These are phyloP conservation scores for Schizonepeta tenuifolia DNA, from an alignment of 257 asterid genomes.

Conservation along the genomic window DNA sequence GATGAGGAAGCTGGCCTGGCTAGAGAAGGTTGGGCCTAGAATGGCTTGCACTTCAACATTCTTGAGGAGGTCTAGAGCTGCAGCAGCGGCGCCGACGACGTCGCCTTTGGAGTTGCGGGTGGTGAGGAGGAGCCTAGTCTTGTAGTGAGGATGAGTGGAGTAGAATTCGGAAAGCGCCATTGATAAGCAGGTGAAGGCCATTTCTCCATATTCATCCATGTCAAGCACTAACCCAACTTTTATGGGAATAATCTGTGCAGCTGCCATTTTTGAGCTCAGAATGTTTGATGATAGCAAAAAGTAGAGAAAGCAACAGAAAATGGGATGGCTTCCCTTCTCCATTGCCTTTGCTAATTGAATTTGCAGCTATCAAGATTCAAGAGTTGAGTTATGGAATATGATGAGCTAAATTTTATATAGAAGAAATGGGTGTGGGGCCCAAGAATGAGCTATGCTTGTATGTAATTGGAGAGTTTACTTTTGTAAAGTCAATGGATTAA, in stretches of 20 bases:
- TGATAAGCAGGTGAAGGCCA: constrained; percentile 49
- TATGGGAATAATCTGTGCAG: constrained; percentile 34
- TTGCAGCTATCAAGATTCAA: neutral
- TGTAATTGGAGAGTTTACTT: constrained; percentile 15
- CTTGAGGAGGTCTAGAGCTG: constrained; percentile 51
- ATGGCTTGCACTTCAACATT: constrained; percentile 51
- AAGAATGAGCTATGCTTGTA: neutral
- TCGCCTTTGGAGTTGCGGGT: constrained; percentile 42
- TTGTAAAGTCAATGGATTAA: constrained; percentile 19
- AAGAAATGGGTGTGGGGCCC: neutral
- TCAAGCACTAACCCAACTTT: constrained; percentile 58
- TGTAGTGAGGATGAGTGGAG: constrained; percentile 35
- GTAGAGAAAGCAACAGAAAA: constrained; percentile 9
- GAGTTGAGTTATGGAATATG: neutral
- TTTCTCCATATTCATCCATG: constrained; percentile 43
- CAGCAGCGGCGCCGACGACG: constrained; percentile 55
- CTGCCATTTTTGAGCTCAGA: constrained; percentile 22
- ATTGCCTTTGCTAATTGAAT: neutral
- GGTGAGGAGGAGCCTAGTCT: constrained; percentile 46
- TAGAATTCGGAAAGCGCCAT: constrained; percentile 73
- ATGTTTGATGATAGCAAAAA: constrained; percentile 3
- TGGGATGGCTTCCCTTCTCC: constrained; percentile 22
- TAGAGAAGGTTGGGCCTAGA: constrained; percentile 48
- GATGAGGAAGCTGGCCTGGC: constrained; percentile 48
- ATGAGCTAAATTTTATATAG: neutral